phyloP scores from a whole-genome alignment of 345 rosid genomes.

The Eutrema japonicum region DNA sequence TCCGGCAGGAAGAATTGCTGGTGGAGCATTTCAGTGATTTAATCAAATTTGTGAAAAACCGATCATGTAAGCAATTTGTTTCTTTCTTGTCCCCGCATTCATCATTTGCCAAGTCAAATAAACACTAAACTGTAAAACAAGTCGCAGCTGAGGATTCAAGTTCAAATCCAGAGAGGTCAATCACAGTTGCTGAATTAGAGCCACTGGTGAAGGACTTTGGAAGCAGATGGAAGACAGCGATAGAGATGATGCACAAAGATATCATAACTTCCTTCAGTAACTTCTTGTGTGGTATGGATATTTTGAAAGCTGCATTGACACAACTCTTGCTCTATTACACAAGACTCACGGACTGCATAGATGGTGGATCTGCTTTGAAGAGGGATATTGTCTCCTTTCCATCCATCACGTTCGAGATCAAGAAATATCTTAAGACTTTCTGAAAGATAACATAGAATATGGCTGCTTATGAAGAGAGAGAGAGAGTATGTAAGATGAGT shows the following conservation, averaged over 20 bases:
- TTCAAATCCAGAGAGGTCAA: constrained; percentile 64
- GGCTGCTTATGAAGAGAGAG: constrained; percentile 22
- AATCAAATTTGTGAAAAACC: constrained; percentile 86
- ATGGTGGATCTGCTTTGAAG: constrained; percentile 87
- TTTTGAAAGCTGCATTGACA: constrained; percentile 91
- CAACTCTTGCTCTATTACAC: constrained; percentile 94
- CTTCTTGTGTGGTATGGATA: constrained; percentile 96
- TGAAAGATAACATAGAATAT: constrained; percentile 33
- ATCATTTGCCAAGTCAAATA: neutral
- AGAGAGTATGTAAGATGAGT: constrained; percentile 23
- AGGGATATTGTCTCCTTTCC: constrained; percentile 89
- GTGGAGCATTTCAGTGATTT: constrained; percentile 89
- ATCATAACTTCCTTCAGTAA: constrained; percentile 98
- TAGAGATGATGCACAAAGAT: constrained; percentile 98
- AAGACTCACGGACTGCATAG: constrained; percentile 85
- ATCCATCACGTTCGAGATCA: constrained; percentile 97
- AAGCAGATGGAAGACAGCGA: constrained; percentile 90
- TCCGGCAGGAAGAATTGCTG: constrained; percentile 84
- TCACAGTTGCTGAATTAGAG: constrained; percentile 79
- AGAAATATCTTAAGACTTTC: constrained; percentile 89
- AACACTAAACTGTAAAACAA: constrained; percentile 9
- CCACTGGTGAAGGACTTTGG: constrained; percentile 86
- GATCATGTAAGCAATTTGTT: constrained; percentile 70
- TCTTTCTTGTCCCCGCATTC: neutral
- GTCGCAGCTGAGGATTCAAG: constrained; percentile 78